Base-by-base conservation (phyloP, 176 grass and related monocot species). In the Oryza glaberrima region DNA sequence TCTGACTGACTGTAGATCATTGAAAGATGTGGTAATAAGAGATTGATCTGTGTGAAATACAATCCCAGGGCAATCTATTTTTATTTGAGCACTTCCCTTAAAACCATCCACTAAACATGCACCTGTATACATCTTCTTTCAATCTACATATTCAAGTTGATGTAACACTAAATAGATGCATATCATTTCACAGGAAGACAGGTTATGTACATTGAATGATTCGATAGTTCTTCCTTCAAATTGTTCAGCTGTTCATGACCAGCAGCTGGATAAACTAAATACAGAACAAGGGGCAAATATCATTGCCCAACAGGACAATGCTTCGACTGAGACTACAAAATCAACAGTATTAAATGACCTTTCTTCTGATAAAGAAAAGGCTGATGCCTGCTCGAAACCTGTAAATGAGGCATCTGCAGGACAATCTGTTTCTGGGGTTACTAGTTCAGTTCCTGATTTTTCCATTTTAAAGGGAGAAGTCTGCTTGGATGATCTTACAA, bases 401-500 rank as follows among this genome's bases (percentile, higher is more conserved):
- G 41, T 38, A 71, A 88, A 88, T 70, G 75, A 93, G 14, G 75
- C 80, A 84, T 83, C 43, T 76, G 78, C 77, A 84, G 70, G 65
- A 20, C 72, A 84, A 90, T 86, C 74, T 82, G 64, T 90, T 89
- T 90, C 95, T 84, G 80, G 77, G 77, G 79, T 86, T 90, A 78
- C 67, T 83, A 90, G 79, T 60, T 88, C 83, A 35, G 82, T 90
- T 35, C 97, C 94, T 77, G 87, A 99, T 82, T 99, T 99, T 85
- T 96, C 97, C 84, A 85, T 99, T 75, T 65, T 96, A 82, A 86
- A 78, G 77, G 90, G 90, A 40, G 97, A 99, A 73, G 86, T 96
- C 44, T 92, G 79, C 65, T 86, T 99, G 91, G 97, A 99, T 76
- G 75, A 94, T 84, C 92, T 99, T 83, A 88, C 92, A 35, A 96